Percentiles rank a stretch among this genome's conserved stretches.
phyloP scores from a whole-genome alignment of 129 eudicot species.

The Erigeron canadensis region DNA sequence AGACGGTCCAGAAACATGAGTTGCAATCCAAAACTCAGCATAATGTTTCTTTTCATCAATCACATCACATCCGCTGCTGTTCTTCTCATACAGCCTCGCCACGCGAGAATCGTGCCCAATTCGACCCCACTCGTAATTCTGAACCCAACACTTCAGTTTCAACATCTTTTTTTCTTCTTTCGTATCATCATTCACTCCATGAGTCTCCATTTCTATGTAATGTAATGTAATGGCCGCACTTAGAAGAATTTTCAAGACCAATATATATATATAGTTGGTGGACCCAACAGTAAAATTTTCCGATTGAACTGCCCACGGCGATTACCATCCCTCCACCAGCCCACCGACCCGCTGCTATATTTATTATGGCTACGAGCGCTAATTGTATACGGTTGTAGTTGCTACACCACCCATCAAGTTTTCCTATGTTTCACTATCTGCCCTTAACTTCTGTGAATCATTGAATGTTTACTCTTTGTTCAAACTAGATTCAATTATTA shows the following conservation, averaged over 20 bases:
- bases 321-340: conserved; percentile 11
- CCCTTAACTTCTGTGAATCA: too few species aligned
- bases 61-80: conserved; percentile 24
- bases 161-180: conserved; percentile 22
- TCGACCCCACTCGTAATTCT: conserved; percentile 84
- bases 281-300: conserved; percentile 4
- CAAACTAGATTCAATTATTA: too few species aligned
- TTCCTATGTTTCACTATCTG: too few species aligned
- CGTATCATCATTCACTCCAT: not conserved
- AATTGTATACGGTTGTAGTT: too few species aligned
- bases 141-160: conserved; percentile 68
- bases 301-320: conserved; percentile 3
- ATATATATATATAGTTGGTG: too few species aligned
- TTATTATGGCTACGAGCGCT: not conserved
- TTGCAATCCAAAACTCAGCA: conserved; percentile 98
- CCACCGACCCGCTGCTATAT: too few species aligned
- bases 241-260: too few species aligned
- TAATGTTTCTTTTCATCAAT: conserved; percentile 51
- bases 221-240: too few species aligned
- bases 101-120: conserved; percentile 62
- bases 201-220: conserved; percentile 19
- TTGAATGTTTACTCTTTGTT: too few species aligned
- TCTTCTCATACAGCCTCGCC: conserved; percentile 46
- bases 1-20: conserved; percentile 85
- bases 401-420: too few species aligned